These are phyloP conservation scores for Ogataea hybrid DNA, from an alignment of 1,139 yeast species.

Conservation along the genomic window DNA sequence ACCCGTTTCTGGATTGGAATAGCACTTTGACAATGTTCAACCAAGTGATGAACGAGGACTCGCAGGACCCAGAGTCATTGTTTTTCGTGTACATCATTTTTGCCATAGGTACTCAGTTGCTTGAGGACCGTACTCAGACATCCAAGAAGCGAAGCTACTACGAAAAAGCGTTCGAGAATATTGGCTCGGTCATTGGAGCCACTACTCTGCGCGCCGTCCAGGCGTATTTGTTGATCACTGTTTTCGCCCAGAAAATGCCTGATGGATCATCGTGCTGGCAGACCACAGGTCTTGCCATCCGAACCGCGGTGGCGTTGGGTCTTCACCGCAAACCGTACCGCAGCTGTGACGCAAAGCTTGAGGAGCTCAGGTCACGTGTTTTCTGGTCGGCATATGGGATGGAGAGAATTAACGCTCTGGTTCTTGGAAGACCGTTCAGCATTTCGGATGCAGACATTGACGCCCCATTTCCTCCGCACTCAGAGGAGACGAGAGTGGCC, in stretches of 20 bases:
- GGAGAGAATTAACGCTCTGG: constrained; percentile 7
- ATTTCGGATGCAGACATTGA: constrained; percentile 4
- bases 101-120: too few species aligned
- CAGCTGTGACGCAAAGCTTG: neutral
- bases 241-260: constrained; percentile 6
- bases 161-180: constrained; percentile 5
- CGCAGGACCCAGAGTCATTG: neutral
- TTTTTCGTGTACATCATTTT: neutral
- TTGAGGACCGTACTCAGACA: too few species aligned
- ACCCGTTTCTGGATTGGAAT: constrained; percentile 4
- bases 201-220: constrained; percentile 2
- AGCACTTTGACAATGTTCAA: neutral
- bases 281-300: constrained; percentile 5
- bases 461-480: constrained; percentile 10
- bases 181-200: constrained; percentile 3
- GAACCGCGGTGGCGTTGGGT: constrained; percentile 4
- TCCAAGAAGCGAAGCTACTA: neutral
- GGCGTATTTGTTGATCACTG: constrained; percentile 5
- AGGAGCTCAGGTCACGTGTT: constrained; percentile 3
- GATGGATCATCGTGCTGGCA: constrained; percentile 7
- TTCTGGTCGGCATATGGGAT: constrained; percentile 4
- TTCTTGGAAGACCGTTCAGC: constrained; percentile 7
- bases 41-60: too few species aligned
- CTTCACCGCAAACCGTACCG: neutral
- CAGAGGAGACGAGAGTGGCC: constrained; percentile 28